Base-by-base conservation (phyloP, 805 yeast genomes). In the Yarrowia bubula region DNA sequence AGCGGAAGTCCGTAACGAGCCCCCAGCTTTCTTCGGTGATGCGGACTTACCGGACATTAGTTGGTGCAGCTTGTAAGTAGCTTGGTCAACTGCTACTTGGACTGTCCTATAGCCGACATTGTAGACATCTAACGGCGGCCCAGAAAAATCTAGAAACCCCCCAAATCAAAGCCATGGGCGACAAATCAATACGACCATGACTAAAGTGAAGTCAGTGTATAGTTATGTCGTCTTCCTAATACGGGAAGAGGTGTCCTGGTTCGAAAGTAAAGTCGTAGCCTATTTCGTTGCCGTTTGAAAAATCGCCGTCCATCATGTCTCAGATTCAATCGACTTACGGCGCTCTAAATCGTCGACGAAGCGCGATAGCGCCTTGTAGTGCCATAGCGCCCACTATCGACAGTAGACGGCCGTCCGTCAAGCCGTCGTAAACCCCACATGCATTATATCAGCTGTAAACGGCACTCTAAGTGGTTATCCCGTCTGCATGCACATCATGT, bases 381-480 rank as follows among this genome's bases (percentile, higher is more conserved):
- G 28, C 28, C 28, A 22, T 22, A n/a, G n/a, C n/a, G n/a, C n/a
- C n/a, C n/a, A n/a, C n/a, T n/a, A n/a, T n/a, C n/a, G n/a, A n/a
- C n/a, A n/a, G n/a, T n/a, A 22, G 28, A 22, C 28, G 28, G 28
- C 28, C 5, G 28, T 22, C 28, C 28, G 5, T 22, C 4, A 5
- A 35, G 38, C 38, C 7, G 8, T 35, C 38, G 38, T 22, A 22
- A 22, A 22, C 28, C 28, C 28, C 28, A 35, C 15, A 31, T 46
- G 50, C 50, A n/a, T n/a, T 22, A 15, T 10, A 33, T 9, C 58
- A 51, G 33, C 43, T 51, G 43, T 38, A 51, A 51, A 51, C 43
- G 58, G 58, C 58, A 51, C 58, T 51, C 32, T 51, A 51, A 51
- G 42, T 51, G 58, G 43, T 51, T 37, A 2, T 51, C 41, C 35